Base-by-base conservation (phyloP, 106 monocot species). In the Dioscorea zingiberensis region DNA sequence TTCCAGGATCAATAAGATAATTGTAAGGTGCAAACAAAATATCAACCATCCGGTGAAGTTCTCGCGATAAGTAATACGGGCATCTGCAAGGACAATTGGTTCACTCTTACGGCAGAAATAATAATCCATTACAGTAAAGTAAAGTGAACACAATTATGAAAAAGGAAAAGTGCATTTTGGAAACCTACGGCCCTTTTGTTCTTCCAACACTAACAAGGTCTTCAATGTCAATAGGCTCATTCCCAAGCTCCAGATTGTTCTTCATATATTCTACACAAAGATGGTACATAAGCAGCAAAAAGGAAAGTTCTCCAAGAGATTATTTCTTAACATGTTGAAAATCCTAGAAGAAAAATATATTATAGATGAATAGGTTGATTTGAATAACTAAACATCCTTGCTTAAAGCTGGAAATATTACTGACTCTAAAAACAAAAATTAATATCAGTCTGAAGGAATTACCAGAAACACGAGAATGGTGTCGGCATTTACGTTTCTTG, bases 11-110 rank as follows among this genome's bases (percentile, higher is more conserved):
- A 75, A 92, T 92, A 54, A 97, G 83, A 76, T 97, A 97, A 67
- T 97, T 97, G 78, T 97, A 97, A 11, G 97, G 97, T 29, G 88
- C 91, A 84, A 97, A 92, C 66, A 97, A 70, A 74, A 97, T 88
- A 77, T 97, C 97, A 66, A 81, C 91, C 32, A 48, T 61, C 73
- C 77, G 88, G 76, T 86, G 88, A 65, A 97, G 88, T 47, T 97
- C 97, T 6, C 97, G 85, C 14, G 92, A 92, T 57, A 89, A 48
- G 38, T 88, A 97, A 82, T 97, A 97, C 48, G 91, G 97, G 66
- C 97, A 97, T 64, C 97, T 97, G 79, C 26, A 88, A 57, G 29
- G 28, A 47, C 69, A 57, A 74, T 28, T 38, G 10, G 10, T 38
- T 38, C 10, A 10, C 1, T 38, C 4, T 38, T 38, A 38, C 10